phyloP scores from a whole-genome alignment of 805 yeast genomes.

The Wickerhamiella azyma region DNA sequence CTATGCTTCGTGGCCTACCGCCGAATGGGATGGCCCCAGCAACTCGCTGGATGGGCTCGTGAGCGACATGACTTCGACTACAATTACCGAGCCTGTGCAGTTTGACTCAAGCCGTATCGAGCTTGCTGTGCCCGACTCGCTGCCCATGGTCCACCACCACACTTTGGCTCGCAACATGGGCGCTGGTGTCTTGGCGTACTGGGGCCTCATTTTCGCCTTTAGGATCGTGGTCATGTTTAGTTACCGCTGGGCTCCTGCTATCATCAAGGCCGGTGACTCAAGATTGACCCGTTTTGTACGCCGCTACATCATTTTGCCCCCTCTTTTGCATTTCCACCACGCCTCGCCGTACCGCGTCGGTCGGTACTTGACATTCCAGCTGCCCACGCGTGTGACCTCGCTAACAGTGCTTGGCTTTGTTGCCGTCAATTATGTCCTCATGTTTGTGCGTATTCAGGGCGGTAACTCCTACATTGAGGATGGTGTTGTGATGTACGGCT shows the following conservation, averaged over 20 bases:
- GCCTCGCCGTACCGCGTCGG: constrained; percentile 13
- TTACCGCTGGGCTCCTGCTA: constrained; percentile 1
- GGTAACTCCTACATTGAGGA: background rate
- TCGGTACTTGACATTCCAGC: constrained; percentile 12
- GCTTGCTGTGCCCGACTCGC: background rate
- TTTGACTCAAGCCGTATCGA: background rate
- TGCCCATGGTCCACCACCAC: background rate
- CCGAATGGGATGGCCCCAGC: background rate
- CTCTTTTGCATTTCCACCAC: constrained; percentile 21
- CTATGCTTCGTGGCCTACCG: background rate
- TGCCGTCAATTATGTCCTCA: constrained; percentile 18
- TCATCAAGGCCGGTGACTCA: constrained; percentile 4
- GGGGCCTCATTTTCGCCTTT: constrained; percentile 4
- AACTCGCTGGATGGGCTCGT: background rate
- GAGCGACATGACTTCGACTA: background rate
- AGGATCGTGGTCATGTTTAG: constrained; percentile 1
- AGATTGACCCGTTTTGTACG: constrained; percentile 10
- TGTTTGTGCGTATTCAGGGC: constrained; percentile 8
- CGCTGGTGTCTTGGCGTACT: constrained; percentile 6
- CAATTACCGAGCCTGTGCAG: background rate
- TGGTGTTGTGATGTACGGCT: background rate
- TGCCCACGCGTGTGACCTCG: constrained; percentile 32
- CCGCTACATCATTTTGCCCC: constrained; percentile 20
- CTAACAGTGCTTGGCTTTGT: constrained; percentile 26
- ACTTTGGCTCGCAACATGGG: background rate